Base-by-base conservation (phyloP, 2,329 filamentous ascomycete species). In the Coleophoma cylindrospora region DNA sequence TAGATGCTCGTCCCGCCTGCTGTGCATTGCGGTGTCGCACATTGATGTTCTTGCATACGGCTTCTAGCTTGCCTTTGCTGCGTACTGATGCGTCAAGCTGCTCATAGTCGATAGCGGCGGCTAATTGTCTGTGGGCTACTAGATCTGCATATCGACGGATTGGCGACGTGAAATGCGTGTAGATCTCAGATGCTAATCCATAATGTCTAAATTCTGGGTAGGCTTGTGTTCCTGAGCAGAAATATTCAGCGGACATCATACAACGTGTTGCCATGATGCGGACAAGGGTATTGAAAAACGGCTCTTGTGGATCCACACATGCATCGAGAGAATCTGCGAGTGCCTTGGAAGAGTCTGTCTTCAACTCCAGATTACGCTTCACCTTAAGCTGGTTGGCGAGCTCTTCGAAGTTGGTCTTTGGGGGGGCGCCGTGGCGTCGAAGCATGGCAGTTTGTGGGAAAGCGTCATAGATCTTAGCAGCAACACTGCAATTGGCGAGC, bases 231-330 rank as follows among this genome's bases (percentile, higher is more conserved):
- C 94, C 94, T 0, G 92, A 89, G 71, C 89, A 94, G 71, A 99
- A 99, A 72, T 99, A 99, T 71, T 99, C 94, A 54, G 94, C 94
- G 48, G 90, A 94, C 77, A 96, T 96, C 94, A 99, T 99, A 79
- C 94, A 99, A 19, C 94, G 86, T 9, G 94, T 99, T 10, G 94
- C 94, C 74, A 99, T 88, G 71, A 99, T 96, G 66, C 94, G 89
- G 60, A 99, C 86, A 21, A 99, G 83, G 2, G 92, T 99, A 77
- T 99, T 99, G 80, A 99, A 97, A 75, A 96, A 99, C 27, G 92
- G 90, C 61, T 97, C 89, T 10, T 74, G 66, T 0, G 83, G 71
- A 64, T 96, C 91, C 44, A 86, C 77, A 66, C 94, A 99, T 34
- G 71, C 74, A 68, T 99, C 94, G 1, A 99, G 80, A 15, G 90